Base-by-base conservation (phyloP, 1,284 basidiomycete species). In the Irpex sp. region DNA sequence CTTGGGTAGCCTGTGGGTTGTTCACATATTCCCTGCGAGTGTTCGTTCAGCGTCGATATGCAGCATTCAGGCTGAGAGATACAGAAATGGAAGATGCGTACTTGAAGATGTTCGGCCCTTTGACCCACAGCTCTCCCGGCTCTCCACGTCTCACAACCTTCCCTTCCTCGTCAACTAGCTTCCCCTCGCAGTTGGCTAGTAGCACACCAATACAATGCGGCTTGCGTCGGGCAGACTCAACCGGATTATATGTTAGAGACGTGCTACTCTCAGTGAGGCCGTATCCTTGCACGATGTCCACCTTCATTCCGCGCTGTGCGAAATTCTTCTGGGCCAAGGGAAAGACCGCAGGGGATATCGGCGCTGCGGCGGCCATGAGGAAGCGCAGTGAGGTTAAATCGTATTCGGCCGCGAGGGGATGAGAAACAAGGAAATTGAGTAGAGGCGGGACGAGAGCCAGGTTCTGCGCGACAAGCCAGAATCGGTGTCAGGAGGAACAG, bases 181-280 rank as follows among this genome's bases (percentile, higher is more conserved):
- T 71, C 0, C 79, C 80, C 63, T 83, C 75, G 57, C 81, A 75
- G 31, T 80, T 81, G 31, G 31, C 31, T 1, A 33, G 31, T 0
- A 83, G 81, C 5, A 84, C 66, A 85, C 70, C 1, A 69, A 69
- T 3, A 84, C 84, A 21, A 79, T 74, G 0, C 74, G 63, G 8
- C 66, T 66, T 3, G 59, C 63, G 59, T 65, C 61, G 6, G 37
- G 19, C 11, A 61, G 13, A 33, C 31, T 33, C 31, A 3, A 33
- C 6, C 31, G 31, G 31, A 3, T 33, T 37, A 54, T 59, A 33
- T 58, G 37, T 15, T 55, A 33, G 7, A 47, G 19, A 3, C 63
- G 62, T 15, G 53, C 61, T 46, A 11, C 36, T 33, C 49, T 62
- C 61, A 1, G 61, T 62, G 56, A 62, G 8, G 19, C 47, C 21